A percentile compares a stretch with the other conserved stretches of the same genome.
Evolutionary conservation across 129 eudicot species (phyloP).

Genomic region (Deinandra increscens): DNA sequence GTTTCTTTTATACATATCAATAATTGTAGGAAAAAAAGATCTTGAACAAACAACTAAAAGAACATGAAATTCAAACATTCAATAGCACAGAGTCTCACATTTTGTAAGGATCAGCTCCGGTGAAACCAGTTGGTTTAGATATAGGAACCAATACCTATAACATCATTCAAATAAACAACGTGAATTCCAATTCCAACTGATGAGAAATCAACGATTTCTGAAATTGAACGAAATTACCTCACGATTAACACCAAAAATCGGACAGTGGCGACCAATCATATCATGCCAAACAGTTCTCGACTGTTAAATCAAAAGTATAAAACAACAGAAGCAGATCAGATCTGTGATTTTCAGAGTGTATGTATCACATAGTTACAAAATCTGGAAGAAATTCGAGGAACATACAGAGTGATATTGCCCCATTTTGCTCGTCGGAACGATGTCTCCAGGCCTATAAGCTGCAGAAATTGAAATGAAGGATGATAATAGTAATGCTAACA

Average conservation of each 20-base stretch:
- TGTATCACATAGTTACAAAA: neutral
- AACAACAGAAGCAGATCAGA: neutral
- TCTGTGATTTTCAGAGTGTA: constrained; percentile 12
- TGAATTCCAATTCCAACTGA: neutral
- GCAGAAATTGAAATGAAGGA: constrained; percentile 33
- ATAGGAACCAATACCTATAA: constrained; percentile 78
- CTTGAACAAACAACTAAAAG: neutral
- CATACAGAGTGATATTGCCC: constrained; percentile 94
- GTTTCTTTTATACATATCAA: neutral
- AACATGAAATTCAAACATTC: neutral
- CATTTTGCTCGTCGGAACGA: constrained; percentile 93
- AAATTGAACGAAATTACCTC: constrained; percentile 48
- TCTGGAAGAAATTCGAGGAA: neutral
- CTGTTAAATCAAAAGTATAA: constrained; percentile 35
- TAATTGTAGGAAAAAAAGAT: neutral
- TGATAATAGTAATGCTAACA: constrained; percentile 15
- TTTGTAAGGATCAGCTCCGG: constrained; percentile 97
- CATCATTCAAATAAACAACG: neutral
- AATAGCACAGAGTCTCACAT: constrained; percentile 47
- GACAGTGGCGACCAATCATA: constrained; percentile 96
- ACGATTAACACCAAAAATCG: constrained; percentile 92
- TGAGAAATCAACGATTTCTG: neutral
- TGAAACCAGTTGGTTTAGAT: constrained; percentile 83
- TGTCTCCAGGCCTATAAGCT: constrained; percentile 90
- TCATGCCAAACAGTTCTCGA: constrained; percentile 94